Base-by-base conservation (phyloP, 2,329 filamentous ascomycete genomes). In the Beauveria caledonica region DNA sequence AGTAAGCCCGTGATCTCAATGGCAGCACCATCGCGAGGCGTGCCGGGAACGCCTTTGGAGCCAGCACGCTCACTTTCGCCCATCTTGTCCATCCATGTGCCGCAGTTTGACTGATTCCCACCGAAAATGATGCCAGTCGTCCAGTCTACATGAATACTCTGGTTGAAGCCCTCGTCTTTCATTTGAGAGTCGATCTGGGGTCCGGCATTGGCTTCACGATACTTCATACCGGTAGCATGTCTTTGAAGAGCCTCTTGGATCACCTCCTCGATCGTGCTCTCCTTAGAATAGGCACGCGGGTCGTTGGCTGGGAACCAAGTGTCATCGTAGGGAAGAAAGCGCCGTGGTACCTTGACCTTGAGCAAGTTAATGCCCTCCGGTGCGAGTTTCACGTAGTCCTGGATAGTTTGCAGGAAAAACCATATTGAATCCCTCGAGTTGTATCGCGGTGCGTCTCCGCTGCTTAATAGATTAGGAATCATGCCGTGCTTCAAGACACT, bases 51-150 rank as follows among this genome's bases (percentile, higher is more conserved):
- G 54, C 94, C 95, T 77, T 97, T 97, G 69, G 87, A 96, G 62
- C 89, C 88, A 17, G 95, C 94, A 63, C 87, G 89, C 64, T 89
- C 86, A 64, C 92, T 96, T 73, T 99, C 94, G n/a, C 94, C 94
- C 94, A 99, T 99, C 82, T 99, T 99, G 80, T 99, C 94, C 92
- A 97, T 97, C 94, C 94, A 99, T 1, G 94, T 99, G 57, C 94
- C 94, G 68, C 95, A 99, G 74, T 99, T 99, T 75, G 78, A 82
- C 70, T 97, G 92, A 69, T 90, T 97, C 39, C 95, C 94, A 60
- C 95, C 94, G 69, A 95, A 96, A 61, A 99, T 87, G 64, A 99
- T 83, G 23, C 94, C 95, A 2, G 71, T 76, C 5, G 86, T 94
- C 93, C 93, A 97, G 71, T 99, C 93, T 11, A 96, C 90, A 62